Evolutionary conservation across 352 stramenopile species (phyloP), one percentile per base, ranked within the genome.

Genomic region (Hyaloperonospora brassicae): DNA sequence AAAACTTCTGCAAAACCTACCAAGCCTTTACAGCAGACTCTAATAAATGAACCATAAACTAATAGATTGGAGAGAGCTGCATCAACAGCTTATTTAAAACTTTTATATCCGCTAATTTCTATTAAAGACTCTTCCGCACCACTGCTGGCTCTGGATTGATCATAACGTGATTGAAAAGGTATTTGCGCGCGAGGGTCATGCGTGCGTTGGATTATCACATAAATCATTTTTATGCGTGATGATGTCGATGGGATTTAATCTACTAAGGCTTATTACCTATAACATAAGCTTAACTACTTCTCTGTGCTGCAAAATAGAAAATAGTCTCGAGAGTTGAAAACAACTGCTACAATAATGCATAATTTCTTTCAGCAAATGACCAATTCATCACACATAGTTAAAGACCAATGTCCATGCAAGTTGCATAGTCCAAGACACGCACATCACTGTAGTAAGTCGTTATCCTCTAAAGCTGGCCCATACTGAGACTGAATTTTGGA

Each of bases 1-100:
- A 62, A 39, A 61, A 66, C 23, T 17, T 12, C 8, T 22, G 30
- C 21, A 62, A 40, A 2, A 43, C 43, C 39, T 66, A 40, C 52
- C 52, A 62, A 14, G 47, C 59, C 30, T 66, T 47, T n/a, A 57
- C 34, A 12, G 7, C 12, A 12, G 12, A 12, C 12, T 7, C 34
- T 7, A 7, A 39, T 12, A 12, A n/a, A 12, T 12, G 12, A 7
- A 39, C 34, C 7, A 39, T 39, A 12, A 12, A 39, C 34, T 39
- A 12, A 39, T 39, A 39, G 7, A 12, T 39, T 12, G 34, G 34
- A 39, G 7, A 12, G 34, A 39, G 34, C 12, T 12, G 34, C 34
- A 12, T 39, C 7, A 39, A 7, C 12, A 39, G 12, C 7, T 12
- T 12, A 7, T 7, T 12, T 12, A 39, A 12, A 39, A 12, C 34